Evolutionary conservation across 257 asterid species (phyloP).

Genomic region (Przewalskia tangutica): DNA sequence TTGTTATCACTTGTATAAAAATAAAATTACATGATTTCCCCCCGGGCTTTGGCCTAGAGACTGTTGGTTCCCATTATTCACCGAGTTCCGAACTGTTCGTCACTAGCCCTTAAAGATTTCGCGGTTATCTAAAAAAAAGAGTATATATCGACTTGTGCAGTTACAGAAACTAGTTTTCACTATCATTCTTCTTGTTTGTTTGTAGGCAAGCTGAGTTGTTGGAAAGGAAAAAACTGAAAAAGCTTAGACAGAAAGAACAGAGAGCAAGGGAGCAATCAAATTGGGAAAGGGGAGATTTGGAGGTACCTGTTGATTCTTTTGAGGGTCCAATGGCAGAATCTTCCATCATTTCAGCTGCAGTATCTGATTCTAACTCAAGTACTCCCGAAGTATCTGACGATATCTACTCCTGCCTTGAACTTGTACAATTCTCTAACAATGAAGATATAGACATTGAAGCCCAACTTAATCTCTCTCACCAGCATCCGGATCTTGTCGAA

Average conservation of each 20-base stretch:
- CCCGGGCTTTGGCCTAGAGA: neutral
- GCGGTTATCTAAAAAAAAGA: neutral
- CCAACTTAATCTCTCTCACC: constrained; percentile 24
- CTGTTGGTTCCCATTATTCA: neutral
- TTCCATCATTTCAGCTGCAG: constrained; percentile 30
- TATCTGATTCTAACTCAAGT: constrained; percentile 25
- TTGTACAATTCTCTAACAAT: constrained; percentile 29
- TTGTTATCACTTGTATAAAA: neutral
- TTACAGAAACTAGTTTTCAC: neutral
- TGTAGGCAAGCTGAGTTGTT: constrained; percentile 57
- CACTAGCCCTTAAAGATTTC: neutral
- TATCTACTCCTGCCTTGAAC: constrained; percentile 19
- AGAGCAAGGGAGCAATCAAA: constrained; percentile 42
- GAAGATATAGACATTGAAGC: constrained; percentile 35
- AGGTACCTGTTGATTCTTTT: constrained; percentile 22
- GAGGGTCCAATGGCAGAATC: constrained; percentile 41
- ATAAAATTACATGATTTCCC: neutral
- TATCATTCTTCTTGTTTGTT: neutral
- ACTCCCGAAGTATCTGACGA: constrained; percentile 23
- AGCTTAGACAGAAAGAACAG: constrained; percentile 79
- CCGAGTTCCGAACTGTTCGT: neutral
- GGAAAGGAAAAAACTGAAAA: constrained; percentile 72
- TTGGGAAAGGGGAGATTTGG: constrained; percentile 22
- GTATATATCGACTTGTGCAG: neutral
- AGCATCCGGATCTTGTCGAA: constrained; percentile 19